A percentile compares a stretch with the other conserved stretches of the same genome.
These are phyloP conservation scores for Alternaria tenuissima DNA, from an alignment of 2,329 filamentous ascomycete genomes.

Conservation along the genomic window DNA sequence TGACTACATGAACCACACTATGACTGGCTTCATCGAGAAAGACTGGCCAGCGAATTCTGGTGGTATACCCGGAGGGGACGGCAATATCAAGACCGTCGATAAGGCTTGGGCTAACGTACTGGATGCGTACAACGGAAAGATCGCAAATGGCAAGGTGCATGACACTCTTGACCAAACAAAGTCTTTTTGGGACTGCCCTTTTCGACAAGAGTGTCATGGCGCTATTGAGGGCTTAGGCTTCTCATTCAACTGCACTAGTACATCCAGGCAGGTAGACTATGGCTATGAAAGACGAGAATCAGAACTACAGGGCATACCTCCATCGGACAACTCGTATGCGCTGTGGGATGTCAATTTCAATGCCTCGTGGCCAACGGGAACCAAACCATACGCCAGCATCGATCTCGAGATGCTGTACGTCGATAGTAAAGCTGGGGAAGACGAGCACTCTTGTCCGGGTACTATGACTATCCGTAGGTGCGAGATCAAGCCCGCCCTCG, in stretches of 20 bases:
- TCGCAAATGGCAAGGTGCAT: constrained; percentile 36
- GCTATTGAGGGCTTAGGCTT: constrained; percentile 27
- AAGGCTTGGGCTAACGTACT: constrained; percentile 27
- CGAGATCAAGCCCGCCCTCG: constrained; percentile 27
- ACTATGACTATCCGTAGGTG: constrained; percentile 24
- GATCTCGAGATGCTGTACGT: constrained; percentile 31
- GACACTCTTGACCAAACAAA: constrained; percentile 19
- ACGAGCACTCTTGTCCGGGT: constrained; percentile 25
- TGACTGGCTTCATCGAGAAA: constrained; percentile 32
- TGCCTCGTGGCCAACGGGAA: constrained; percentile 17
- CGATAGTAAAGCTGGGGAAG: constrained; percentile 20
- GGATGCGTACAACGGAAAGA: constrained; percentile 32
- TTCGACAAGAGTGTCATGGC: constrained; percentile 30
- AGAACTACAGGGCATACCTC: constrained; percentile 1
- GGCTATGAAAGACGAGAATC: constrained; percentile 26
- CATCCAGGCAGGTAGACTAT: constrained; percentile 26
- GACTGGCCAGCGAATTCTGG: constrained; percentile 25
- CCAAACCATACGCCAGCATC: constrained; percentile 27
- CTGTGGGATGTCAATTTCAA: constrained; percentile 30
- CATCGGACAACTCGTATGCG: constrained; percentile 15
- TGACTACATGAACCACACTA: constrained; percentile 28
- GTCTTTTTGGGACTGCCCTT: constrained; percentile 33
- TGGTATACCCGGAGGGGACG: constrained; percentile 30
- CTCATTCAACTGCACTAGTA: constrained; percentile 25
- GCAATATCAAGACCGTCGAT: constrained; percentile 30